phyloP scores from a whole-genome alignment of 139 green algal genomes.

The Coccomyxa sp. region DNA sequence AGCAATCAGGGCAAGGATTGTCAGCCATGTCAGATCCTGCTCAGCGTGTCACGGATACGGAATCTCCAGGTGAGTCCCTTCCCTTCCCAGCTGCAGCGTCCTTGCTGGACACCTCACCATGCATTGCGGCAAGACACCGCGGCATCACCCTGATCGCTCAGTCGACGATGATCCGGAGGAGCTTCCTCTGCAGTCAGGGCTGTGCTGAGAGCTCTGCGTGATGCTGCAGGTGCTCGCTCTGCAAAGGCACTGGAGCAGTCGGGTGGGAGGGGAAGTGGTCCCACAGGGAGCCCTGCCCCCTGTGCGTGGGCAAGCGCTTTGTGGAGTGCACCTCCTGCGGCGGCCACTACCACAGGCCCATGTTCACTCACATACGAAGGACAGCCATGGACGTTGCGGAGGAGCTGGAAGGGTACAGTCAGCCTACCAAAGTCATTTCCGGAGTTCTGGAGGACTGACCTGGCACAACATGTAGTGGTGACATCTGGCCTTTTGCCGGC shows the following conservation, averaged over 20 bases:
- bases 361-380: constrained; percentile 22
- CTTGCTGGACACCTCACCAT: not conserved
- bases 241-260: constrained; percentile 21
- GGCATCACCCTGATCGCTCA: not conserved
- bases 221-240: constrained; percentile 36
- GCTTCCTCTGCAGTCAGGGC: not conserved
- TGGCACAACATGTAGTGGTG: too few species aligned
- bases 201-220: too few species aligned
- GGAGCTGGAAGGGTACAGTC: not conserved
- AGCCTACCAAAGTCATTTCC: not conserved
- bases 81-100: not conserved
- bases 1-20: constrained; percentile 17
- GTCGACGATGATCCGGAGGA: not conserved
- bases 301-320: constrained; percentile 30
- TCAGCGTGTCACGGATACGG: constrained; percentile 29
- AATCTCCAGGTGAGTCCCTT: constrained; percentile 24
- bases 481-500: too few species aligned
- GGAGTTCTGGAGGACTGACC: not conserved
- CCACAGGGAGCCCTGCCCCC: constrained; percentile 30
- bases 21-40: constrained; percentile 19
- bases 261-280: constrained; percentile 38
- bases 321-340: constrained; percentile 26
- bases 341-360: constrained; percentile 16
- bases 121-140: not conserved
- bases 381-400: constrained; percentile 5